phyloP scores from a whole-genome alignment of 805 yeast genomes.

The Debaryomyces maramus region DNA sequence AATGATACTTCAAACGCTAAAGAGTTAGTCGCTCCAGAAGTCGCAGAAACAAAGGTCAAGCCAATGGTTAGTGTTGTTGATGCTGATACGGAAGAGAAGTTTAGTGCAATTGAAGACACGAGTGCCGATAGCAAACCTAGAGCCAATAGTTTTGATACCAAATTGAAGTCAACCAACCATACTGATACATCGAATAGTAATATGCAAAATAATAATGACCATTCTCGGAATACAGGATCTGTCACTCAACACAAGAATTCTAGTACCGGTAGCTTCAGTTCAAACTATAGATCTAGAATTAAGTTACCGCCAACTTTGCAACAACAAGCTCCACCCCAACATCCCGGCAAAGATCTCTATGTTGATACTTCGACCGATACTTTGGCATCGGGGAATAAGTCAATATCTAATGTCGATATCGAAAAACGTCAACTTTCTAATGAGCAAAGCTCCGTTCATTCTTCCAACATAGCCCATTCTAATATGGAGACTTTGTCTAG shows the following conservation, averaged over 20 bases:
- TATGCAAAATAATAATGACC: neutral
- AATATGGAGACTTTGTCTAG: neutral
- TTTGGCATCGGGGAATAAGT: neutral
- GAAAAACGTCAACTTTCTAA: neutral
- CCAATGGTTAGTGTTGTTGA: neutral
- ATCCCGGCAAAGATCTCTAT: neutral
- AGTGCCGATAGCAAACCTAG: neutral
- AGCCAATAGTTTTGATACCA: neutral
- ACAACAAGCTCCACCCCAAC: conserved; percentile 10
- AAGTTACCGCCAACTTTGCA: conserved; percentile 33
- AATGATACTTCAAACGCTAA: no score
- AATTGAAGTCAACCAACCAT: no score
- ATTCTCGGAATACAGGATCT: neutral
- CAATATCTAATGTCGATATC: neutral
- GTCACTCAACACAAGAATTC: conserved; percentile 15
- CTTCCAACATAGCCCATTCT: neutral
- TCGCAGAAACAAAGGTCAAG: neutral
- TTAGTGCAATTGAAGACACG: no score
- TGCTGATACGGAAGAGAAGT: no score
- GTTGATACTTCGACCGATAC: neutral
- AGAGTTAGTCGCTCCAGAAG: no score
- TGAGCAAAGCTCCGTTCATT: conserved; percentile 2
- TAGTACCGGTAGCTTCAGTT: conserved; percentile 24
- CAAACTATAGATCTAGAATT: conserved; percentile 30
- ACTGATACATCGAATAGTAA: neutral